These are phyloP conservation scores for Rubia yunnanensis DNA, from an alignment of 257 asterid species.

Conservation along the genomic window DNA sequence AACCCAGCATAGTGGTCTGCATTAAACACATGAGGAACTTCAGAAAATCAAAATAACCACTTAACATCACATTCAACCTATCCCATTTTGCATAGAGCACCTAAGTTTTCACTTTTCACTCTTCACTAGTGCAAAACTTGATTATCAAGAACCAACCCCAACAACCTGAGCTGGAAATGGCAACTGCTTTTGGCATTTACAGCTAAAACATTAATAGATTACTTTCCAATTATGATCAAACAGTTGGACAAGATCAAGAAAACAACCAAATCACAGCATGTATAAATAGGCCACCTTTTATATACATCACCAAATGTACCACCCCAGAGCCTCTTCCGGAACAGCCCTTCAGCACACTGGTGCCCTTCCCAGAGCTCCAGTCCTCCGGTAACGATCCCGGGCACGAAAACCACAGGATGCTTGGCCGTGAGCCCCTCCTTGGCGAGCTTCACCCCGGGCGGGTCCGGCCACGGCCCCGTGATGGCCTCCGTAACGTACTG, in stretches of 20 bases:
- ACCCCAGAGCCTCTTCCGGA: constrained; percentile 89
- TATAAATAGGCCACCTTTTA: constrained; percentile 33
- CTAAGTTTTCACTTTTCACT: not conserved
- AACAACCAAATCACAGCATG: not conserved
- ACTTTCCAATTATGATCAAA: not conserved
- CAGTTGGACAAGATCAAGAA: not conserved
- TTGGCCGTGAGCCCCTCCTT: constrained; percentile 64
- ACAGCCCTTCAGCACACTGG: constrained; percentile 83
- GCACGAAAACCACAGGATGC: constrained; percentile 92
- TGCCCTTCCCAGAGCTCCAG: constrained; percentile 93
- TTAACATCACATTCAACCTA: not conserved
- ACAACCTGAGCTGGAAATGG: not conserved
- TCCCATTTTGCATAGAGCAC: not conserved
- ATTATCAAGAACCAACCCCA: not conserved
- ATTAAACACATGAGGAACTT: constrained; percentile 9
- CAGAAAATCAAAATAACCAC: not conserved
- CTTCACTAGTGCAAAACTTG: not conserved
- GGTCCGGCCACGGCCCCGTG: constrained; percentile 72
- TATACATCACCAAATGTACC: constrained; percentile 85
- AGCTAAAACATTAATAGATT: not conserved
- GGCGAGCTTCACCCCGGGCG: constrained; percentile 73
- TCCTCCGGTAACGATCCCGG: constrained; percentile 92
- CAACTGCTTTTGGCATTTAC: not conserved
- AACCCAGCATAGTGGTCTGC: constrained; percentile 80
- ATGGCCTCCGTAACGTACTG: constrained; percentile 80